phyloP scores from a whole-genome alignment of 495 filamentous ascomycete genomes.

The Penicillium odoratum region DNA sequence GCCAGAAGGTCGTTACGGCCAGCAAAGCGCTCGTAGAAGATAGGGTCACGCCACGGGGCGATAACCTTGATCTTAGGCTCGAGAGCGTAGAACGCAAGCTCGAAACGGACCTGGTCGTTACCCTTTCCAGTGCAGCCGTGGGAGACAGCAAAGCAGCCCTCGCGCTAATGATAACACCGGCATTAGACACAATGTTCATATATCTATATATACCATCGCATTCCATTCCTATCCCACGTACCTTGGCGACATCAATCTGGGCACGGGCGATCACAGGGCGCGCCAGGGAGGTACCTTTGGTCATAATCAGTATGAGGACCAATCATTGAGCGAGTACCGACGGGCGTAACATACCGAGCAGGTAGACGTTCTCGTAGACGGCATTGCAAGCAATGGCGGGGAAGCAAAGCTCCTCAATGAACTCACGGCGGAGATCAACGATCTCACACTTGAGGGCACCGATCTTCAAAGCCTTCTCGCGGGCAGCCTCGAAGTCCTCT shows the following conservation, averaged over 20 bases:
- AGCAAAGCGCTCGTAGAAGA: slow-evolving; percentile 79
- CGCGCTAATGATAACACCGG: slow-evolving; percentile 24
- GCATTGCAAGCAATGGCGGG: slow-evolving; percentile 82
- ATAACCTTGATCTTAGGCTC: slow-evolving; percentile 81
- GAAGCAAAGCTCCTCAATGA: slow-evolving; percentile 85
- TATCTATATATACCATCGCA: not conserved
- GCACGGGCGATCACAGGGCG: slow-evolving; percentile 87
- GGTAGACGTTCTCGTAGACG: slow-evolving; percentile 81
- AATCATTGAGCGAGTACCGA: not conserved
- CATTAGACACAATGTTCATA: not conserved
- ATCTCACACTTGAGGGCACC: slow-evolving; percentile 48
- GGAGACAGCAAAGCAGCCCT: slow-evolving; percentile 56
- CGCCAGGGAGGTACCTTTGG: slow-evolving; percentile 72
- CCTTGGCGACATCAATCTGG: slow-evolving; percentile 67
- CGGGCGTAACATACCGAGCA: slow-evolving; percentile 54
- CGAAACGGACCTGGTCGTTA: slow-evolving; percentile 86
- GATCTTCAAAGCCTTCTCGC: slow-evolving; percentile 58
- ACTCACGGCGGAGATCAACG: slow-evolving; percentile 63
- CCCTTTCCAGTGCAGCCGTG: slow-evolving; percentile 89
- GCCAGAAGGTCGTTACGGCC: slow-evolving; percentile 87
- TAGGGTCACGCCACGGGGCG: slow-evolving; percentile 82
- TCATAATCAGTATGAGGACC: not conserved
- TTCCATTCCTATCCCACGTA: slow-evolving; percentile 25
- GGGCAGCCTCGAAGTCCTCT: slow-evolving; percentile 66
- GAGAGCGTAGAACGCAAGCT: slow-evolving; percentile 72